These are phyloP conservation scores for Albugo laibachii DNA, from an alignment of 352 stramenopile genomes.

Conservation along the genomic window DNA sequence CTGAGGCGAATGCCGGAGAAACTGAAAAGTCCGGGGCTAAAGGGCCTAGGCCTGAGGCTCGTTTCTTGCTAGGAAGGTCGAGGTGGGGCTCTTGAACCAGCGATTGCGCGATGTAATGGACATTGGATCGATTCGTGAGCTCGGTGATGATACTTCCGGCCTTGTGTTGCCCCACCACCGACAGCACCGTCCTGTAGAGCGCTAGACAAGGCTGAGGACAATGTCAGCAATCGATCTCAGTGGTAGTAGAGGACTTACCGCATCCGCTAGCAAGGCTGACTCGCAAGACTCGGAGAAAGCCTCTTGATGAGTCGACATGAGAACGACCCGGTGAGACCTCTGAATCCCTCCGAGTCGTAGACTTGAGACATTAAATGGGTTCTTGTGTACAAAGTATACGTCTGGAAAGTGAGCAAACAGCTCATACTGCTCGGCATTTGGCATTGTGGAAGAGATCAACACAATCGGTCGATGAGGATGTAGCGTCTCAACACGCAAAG, in stretches of 20 bases:
- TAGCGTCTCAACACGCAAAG: conserved; percentile 40
- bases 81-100: conserved; percentile 5
- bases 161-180: conserved; percentile 30
- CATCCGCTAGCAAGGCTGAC: conserved; percentile 54
- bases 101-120: conserved; percentile 71
- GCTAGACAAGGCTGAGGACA: conserved; percentile 32
- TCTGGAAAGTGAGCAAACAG: conserved; percentile 46
- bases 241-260: conserved; percentile 12
- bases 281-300: conserved; percentile 24
- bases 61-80: no score
- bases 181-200: conserved; percentile 66
- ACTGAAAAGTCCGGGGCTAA: conserved; percentile 29
- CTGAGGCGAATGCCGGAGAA: conserved; percentile 61
- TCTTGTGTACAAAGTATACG: conserved; percentile 51
- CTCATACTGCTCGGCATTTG: conserved; percentile 34
- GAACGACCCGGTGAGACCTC: conserved; percentile 40
- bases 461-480: conserved; percentile 52
- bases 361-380: conserved; percentile 30
- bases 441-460: conserved; percentile 33
- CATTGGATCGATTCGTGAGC: conserved; percentile 56
- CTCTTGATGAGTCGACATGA: conserved; percentile 40
- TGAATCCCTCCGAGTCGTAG: conserved; percentile 43
- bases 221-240: neutral
- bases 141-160: conserved; percentile 56
- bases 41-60: no score